Percentiles rank a stretch among this genome's conserved stretches.
These are phyloP conservation scores for Pulchroboletus neoregius DNA, from an alignment of 1,284 basidiomycete species.

Conservation along the genomic window DNA sequence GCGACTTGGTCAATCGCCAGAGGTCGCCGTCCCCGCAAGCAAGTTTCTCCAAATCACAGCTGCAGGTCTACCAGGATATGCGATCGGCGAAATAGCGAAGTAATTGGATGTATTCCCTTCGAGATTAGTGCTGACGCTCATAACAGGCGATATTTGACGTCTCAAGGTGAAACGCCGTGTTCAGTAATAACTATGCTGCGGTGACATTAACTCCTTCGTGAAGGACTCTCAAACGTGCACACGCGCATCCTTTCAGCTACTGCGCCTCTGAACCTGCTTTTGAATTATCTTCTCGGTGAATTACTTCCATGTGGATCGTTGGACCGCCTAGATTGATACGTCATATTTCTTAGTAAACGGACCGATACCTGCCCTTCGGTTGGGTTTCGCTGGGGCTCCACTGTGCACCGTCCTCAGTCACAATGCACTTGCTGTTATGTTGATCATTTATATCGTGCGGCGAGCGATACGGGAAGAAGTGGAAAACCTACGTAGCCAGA, in stretches of 20 bases:
- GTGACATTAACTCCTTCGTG: neutral
- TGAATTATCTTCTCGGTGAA: conserved; percentile 31
- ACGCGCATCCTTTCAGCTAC: conserved; percentile 23
- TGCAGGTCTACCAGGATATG: conserved; percentile 28
- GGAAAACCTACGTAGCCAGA: conserved; percentile 14
- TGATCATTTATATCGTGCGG: conserved; percentile 25
- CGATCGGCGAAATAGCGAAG: conserved; percentile 30
- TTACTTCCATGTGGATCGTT: neutral
- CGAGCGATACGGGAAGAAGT: conserved; percentile 21
- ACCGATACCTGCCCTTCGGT: conserved; percentile 27
- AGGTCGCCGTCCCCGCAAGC: conserved; percentile 20
- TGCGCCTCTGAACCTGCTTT: conserved; percentile 25
- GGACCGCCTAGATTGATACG: neutral
- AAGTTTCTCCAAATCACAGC: conserved; percentile 25
- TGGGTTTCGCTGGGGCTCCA: conserved; percentile 29
- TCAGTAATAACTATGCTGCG: neutral
- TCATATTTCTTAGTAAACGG: conserved; percentile 20
- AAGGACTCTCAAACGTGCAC: conserved; percentile 25
- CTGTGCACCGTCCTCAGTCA: conserved; percentile 30
- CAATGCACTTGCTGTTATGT: conserved; percentile 19
- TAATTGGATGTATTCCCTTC: conserved; percentile 3
- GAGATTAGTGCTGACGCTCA: conserved; percentile 4
- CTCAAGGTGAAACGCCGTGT: conserved; percentile 19
- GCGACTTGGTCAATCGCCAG: conserved; percentile 24
- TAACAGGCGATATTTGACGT: conserved; percentile 23